Evolutionary conservation across 2,329 filamentous ascomycete species (phyloP).

Genomic region (Phialophora tarda): DNA sequence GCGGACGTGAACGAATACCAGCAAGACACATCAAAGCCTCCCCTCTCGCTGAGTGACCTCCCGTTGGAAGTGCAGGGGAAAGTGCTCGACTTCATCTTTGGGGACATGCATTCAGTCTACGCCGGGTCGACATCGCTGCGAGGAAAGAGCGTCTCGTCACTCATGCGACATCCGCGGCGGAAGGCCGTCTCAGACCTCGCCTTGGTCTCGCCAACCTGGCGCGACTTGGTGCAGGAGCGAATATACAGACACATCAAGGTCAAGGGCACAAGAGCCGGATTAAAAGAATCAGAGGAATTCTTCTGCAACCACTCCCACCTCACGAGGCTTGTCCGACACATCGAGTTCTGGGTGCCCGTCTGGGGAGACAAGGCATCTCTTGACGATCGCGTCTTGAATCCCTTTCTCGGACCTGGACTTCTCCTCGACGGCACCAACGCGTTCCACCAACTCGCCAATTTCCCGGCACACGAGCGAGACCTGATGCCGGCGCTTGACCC

Average conservation of each 20-base stretch:
- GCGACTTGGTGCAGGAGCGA: slow-evolving; percentile 70
- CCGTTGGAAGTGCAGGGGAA: slow-evolving; percentile 74
- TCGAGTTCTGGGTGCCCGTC: slow-evolving; percentile 79
- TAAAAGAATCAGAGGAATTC: slow-evolving; percentile 65
- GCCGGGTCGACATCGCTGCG: slow-evolving; percentile 59
- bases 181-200: slow-evolving; percentile 71
- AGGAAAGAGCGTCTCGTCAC: slow-evolving; percentile 64
- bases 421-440: slow-evolving; percentile 13
- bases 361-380: slow-evolving; percentile 60
- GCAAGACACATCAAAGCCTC: slow-evolving; percentile 9
- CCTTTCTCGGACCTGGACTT: slow-evolving; percentile 26
- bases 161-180: slow-evolving; percentile 69
- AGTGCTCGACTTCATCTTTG: slow-evolving; percentile 73
- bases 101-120: slow-evolving; percentile 68
- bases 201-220: slow-evolving; percentile 65
- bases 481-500: slow-evolving; percentile 55
- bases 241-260: slow-evolving; percentile 78
- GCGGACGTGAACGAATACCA: not conserved
- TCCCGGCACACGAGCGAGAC: slow-evolving; percentile 23
- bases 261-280: slow-evolving; percentile 69
- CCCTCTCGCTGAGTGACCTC: slow-evolving; percentile 48
- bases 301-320: slow-evolving; percentile 66
- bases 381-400: slow-evolving; percentile 21
- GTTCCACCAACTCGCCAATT: slow-evolving; percentile 27
- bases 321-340: slow-evolving; percentile 69